These are phyloP conservation scores for Odontarrhena argentea DNA, from an alignment of 345 rosid genomes.

Conservation along the genomic window DNA sequence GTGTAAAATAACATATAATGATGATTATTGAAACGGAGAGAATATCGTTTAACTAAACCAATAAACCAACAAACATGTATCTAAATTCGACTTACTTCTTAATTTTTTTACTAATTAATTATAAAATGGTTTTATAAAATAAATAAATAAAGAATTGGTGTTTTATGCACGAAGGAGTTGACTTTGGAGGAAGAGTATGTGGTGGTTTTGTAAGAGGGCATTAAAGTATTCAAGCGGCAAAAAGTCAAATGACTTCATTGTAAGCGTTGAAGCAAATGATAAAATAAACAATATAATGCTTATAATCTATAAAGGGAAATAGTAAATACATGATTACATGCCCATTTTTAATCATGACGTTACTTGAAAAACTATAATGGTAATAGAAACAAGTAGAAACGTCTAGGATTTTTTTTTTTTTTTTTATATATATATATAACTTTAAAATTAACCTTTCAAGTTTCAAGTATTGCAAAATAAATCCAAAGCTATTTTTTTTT, in stretches of 20 bases:
- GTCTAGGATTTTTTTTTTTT: too few species aligned
- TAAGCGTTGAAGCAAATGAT: neutral
- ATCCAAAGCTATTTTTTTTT: too few species aligned
- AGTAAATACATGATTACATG: neutral
- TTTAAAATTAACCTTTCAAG: too few species aligned
- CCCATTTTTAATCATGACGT: neutral
- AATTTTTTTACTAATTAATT: neutral
- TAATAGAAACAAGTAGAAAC: too few species aligned
- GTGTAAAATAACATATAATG: too few species aligned
- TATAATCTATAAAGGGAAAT: constrained; percentile 1
- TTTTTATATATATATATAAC: too few species aligned
- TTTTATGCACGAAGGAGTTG: constrained; percentile 21
- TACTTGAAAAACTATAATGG: neutral
- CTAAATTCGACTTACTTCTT: neutral
- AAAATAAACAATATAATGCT: neutral
- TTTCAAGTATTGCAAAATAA: too few species aligned
- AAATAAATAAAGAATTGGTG: neutral
- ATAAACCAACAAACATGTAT: constrained; percentile 15
- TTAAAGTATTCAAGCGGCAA: constrained; percentile 21
- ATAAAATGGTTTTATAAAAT: neutral
- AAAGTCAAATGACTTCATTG: constrained; percentile 40
- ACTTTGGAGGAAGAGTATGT: constrained; percentile 35
- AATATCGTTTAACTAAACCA: too few species aligned
- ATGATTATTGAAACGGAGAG: too few species aligned
- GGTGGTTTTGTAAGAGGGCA: constrained; percentile 31